Percentiles rank a stretch among this genome's conserved stretches.
Conservation (phyloP, 192 early-diverging fungal species). For the Backusella sp. region DNA sequence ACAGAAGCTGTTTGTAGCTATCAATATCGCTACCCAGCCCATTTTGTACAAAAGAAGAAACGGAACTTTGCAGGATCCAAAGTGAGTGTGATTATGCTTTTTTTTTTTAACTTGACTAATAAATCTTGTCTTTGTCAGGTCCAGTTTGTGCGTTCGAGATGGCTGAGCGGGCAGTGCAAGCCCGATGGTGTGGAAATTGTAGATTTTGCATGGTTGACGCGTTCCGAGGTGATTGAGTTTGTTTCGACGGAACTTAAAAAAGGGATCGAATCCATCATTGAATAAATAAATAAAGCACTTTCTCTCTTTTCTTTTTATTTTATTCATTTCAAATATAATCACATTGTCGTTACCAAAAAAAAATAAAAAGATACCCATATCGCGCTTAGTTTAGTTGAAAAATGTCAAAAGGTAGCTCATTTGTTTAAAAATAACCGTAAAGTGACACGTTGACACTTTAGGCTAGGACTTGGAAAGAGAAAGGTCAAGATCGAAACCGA, state of each 20-base stretch:
- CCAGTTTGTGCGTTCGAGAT: conserved; percentile 48
- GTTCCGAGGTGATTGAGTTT: conserved; percentile 60
- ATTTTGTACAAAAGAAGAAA: conserved; percentile 1
- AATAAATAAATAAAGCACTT: conserved; percentile 36
- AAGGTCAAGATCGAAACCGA: not conserved
- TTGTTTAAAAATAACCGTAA: not conserved
- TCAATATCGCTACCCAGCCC: conserved; percentile 25
- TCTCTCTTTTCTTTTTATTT: not conserved
- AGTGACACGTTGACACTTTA: not conserved
- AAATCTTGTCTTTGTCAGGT: not conserved
- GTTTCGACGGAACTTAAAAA: conserved; percentile 47
- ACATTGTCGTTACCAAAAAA: too few species aligned
- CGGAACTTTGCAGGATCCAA: conserved; percentile 17
- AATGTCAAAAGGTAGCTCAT: not conserved
- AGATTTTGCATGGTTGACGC: conserved; percentile 77
- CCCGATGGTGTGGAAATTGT: conserved; percentile 55
- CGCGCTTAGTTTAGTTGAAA: not conserved
- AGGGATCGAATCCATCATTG: conserved; percentile 53
- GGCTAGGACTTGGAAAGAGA: not conserved
- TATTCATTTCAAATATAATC: not conserved
- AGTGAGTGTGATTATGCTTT: not conserved
- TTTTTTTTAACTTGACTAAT: not conserved
- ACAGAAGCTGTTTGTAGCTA: conserved; percentile 67
- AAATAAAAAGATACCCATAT: not conserved
- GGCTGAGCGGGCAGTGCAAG: conserved; percentile 71